Evolutionary conservation across 257 asterid species (phyloP).

Genomic region (Paraleonurus japonicus): DNA sequence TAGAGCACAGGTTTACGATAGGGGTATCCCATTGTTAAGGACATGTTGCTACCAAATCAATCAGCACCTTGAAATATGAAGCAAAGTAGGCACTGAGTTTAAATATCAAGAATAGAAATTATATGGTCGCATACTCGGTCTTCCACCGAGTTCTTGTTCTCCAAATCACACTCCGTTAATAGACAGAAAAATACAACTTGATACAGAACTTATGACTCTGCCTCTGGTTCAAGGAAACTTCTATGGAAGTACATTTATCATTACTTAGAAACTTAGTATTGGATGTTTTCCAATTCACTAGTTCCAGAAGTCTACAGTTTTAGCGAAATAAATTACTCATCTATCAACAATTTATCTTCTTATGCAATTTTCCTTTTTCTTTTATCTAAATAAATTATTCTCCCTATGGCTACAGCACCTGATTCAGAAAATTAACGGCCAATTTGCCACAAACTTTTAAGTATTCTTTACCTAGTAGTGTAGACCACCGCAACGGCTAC

Average conservation of each 20-base stretch:
- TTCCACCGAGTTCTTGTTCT: neutral
- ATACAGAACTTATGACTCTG: neutral
- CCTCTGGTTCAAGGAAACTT: conserved; percentile 1
- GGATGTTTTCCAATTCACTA: conserved; percentile 12
- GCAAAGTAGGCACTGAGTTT: neutral
- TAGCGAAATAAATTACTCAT: conserved; percentile 44
- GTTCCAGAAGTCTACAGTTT: conserved; percentile 11
- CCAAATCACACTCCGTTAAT: neutral
- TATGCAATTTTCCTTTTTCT: neutral
- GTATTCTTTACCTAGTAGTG: conserved; percentile 49
- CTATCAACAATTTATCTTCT: conserved; percentile 36
- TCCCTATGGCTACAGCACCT: conserved; percentile 50
- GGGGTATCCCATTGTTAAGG: neutral
- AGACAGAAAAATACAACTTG: neutral
- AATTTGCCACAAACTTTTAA: neutral
- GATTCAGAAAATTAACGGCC: conserved; percentile 13
- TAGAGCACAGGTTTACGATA: neutral
- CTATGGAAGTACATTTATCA: neutral
- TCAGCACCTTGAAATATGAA: conserved; percentile 13
- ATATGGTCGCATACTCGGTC: neutral
- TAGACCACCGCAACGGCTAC: conserved; percentile 70
- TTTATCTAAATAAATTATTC: conserved; percentile 30
- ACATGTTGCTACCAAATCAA: conserved; percentile 7
- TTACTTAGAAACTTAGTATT: neutral
- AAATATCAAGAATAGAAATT: neutral